Base-by-base conservation (phyloP, 2,329 filamentous ascomycete species). In the Pseudogymnoascus sp. region DNA sequence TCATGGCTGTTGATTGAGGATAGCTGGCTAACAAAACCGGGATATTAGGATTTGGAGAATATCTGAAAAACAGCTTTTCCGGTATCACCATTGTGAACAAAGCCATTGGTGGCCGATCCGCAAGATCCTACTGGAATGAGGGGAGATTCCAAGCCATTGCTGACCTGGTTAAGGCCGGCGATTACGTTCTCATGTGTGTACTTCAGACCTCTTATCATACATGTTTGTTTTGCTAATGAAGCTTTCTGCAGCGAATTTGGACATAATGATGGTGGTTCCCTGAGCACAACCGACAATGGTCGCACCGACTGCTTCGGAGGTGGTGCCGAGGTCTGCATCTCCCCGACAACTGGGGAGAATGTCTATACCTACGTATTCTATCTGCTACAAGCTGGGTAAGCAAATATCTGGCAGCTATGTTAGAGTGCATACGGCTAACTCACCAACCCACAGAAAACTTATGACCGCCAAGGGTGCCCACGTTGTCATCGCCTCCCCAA, bases 111-210 rank as follows among this genome's bases (percentile, higher is more conserved):
- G 88, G 88, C 19, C 84, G 87, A 61, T 86, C 83, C 25, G 86
- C 87, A 1, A 81, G 87, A 57, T 88, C 85, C 21, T 90, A 81
- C 75, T 87, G 82, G 1, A 81, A 84, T 60, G 87, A 90, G 75
- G 84, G 83, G 7, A 84, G 84, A 13, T 90, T 90, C 76, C 74
- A 79, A 14, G 78, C 78, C 0, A 81, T 90, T 62, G 80, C 82
- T 57, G 74, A 79, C 34, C 70, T 23, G 68, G 81, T 70, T 63
- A 6, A 31, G n/a, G 4, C 77, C 1, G 84, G 83, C 41, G 87
- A 90, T 73, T 86, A 83, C 73, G 85, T 89, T 1, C 78, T 89
- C 64, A 87, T 89, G 48, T 57, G n/a, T 13, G 48, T 34, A 31
- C 14, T 31, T 13, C 7, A 57, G 25, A 31, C 4, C 25, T 13